Percentiles rank a stretch among this genome's conserved stretches.
Conservation (phyloP, 768 basidiomycete species). For the Galerina marginata region DNA sequence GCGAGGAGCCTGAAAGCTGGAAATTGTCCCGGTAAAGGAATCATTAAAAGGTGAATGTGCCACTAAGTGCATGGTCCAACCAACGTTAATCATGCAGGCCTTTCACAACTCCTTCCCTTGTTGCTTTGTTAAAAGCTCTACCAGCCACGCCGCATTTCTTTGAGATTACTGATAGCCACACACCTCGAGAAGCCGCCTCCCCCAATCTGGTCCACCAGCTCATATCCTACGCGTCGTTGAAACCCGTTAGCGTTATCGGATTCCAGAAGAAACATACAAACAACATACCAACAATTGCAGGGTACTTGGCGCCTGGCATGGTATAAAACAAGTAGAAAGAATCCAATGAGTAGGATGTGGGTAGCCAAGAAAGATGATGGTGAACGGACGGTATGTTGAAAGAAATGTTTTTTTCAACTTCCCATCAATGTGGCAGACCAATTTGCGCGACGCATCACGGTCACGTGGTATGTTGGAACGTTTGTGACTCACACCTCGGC, state of each 20-base stretch:
- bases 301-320: conserved; percentile 41
- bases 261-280: background rate
- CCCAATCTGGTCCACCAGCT: conserved; percentile 77
- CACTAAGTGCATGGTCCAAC: background rate
- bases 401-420: background rate
- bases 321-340: background rate
- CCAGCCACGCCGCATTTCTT: background rate
- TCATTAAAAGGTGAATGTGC: background rate
- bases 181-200: conserved; percentile 90
- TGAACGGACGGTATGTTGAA: background rate
- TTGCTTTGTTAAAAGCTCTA: background rate
- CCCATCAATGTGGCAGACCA: background rate
- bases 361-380: background rate
- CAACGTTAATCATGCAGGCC: background rate
- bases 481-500: no score
- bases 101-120: background rate
- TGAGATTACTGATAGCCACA: conserved; percentile 28
- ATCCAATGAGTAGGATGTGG: background rate
- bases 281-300: conserved; percentile 46
- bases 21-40: background rate
- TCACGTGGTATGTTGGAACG: background rate
- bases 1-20: background rate
- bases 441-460: conserved; percentile 6
- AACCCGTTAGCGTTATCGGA: background rate
- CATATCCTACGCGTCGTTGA: conserved; percentile 54